Evolutionary conservation across 2,329 filamentous ascomycete genomes (phyloP).

Genomic region (Annulohypoxylon truncatum): DNA sequence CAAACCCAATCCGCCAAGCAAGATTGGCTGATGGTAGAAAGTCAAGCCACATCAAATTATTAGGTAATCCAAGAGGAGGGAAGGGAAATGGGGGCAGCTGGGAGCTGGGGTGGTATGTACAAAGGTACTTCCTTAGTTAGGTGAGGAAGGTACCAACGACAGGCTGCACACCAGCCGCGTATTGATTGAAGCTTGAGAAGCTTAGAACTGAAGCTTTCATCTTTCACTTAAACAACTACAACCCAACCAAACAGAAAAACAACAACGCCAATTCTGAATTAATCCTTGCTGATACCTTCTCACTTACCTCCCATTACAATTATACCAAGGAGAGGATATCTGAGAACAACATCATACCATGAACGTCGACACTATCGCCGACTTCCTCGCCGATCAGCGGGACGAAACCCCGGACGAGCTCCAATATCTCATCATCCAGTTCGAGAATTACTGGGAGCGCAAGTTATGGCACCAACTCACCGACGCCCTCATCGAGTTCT

Average conservation of each 20-base stretch:
- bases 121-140: background rate
- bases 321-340: background rate
- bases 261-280: constrained; percentile 11
- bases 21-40: constrained; percentile 17
- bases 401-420: constrained; percentile 88
- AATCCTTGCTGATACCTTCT: constrained; percentile 7
- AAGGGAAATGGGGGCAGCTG: background rate
- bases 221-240: constrained; percentile 25
- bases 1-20: constrained; percentile 19
- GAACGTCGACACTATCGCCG: constrained; percentile 88
- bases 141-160: constrained; percentile 39
- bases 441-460: constrained; percentile 97
- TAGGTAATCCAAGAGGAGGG: constrained; percentile 10
- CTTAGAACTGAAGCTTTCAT: constrained; percentile 29
- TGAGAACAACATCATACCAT: constrained; percentile 59
- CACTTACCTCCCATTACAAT: background rate
- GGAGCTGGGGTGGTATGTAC: background rate
- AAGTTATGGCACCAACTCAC: constrained; percentile 99
- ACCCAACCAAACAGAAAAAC: constrained; percentile 3
- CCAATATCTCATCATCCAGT: constrained; percentile 87
- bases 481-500: constrained; percentile 87
- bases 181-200: constrained; percentile 42
- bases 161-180: constrained; percentile 60
- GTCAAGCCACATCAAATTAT: constrained; percentile 26
- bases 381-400: constrained; percentile 91